Evolutionary conservation across 1,284 basidiomycete species (phyloP).

Genomic region (Microbotryum scabiosae): DNA sequence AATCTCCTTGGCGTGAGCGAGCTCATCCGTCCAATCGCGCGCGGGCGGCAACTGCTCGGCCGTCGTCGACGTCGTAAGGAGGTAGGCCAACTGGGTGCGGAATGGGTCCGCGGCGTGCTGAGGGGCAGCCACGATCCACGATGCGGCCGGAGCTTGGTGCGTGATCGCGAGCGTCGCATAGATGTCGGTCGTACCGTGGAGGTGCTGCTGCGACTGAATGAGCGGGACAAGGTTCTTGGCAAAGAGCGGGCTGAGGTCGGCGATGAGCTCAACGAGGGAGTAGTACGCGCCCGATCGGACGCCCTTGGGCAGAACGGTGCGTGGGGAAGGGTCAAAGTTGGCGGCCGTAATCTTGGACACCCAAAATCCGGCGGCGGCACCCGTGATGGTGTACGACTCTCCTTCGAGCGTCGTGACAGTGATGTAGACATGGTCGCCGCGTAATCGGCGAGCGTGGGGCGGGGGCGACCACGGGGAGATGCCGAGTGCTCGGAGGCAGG

Average conservation of each 20-base stretch:
- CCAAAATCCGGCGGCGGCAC: slow-evolving; percentile 49
- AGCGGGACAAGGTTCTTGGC: slow-evolving; percentile 38
- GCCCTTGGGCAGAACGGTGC: slow-evolving; percentile 33
- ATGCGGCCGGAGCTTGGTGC: slow-evolving; percentile 48
- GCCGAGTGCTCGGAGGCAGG: slow-evolving; percentile 44
- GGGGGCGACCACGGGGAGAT: slow-evolving; percentile 53
- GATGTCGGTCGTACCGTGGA: slow-evolving; percentile 35
- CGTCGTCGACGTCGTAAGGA: slow-evolving; percentile 40
- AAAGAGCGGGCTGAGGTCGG: slow-evolving; percentile 43
- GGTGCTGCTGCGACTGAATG: slow-evolving; percentile 32
- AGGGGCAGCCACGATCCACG: slow-evolving; percentile 44
- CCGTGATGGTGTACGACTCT: slow-evolving; percentile 48
- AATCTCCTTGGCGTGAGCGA: slow-evolving; percentile 49
- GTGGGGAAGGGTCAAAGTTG: slow-evolving; percentile 44
- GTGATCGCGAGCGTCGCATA: slow-evolving; percentile 45
- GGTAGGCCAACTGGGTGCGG: slow-evolving; percentile 50
- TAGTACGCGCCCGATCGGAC: slow-evolving; percentile 39
- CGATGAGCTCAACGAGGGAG: slow-evolving; percentile 49
- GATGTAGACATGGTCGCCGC: slow-evolving; percentile 51
- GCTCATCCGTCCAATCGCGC: slow-evolving; percentile 55
- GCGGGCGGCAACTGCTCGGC: slow-evolving; percentile 48
- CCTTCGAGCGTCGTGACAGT: slow-evolving; percentile 49
- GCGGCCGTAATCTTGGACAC: slow-evolving; percentile 45
- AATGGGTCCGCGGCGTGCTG: slow-evolving; percentile 44
- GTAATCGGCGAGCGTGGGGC: slow-evolving; percentile 45